These are phyloP conservation scores for Hyaloscypha finlandica DNA, from an alignment of 495 filamentous ascomycete species.

Conservation along the genomic window DNA sequence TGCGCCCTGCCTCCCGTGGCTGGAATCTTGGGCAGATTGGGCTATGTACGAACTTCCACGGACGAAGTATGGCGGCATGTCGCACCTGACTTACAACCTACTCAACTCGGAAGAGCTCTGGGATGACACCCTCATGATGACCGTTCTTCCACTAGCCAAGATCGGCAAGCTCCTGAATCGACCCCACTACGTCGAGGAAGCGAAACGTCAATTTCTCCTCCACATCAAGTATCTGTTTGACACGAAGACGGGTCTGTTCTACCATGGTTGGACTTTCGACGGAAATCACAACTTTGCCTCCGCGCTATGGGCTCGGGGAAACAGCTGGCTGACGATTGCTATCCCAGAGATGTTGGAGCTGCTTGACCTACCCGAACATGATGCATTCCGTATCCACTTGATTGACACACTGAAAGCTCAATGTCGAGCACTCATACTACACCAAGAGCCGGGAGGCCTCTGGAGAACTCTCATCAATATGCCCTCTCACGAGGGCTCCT, in stretches of 20 bases:
- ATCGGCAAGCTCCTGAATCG: conserved; percentile 66
- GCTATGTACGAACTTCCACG: conserved; percentile 70
- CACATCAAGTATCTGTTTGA: conserved; percentile 76
- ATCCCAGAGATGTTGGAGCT: conserved; percentile 74
- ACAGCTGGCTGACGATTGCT: conserved; percentile 70
- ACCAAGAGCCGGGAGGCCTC: conserved; percentile 58
- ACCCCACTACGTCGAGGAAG: conserved; percentile 69
- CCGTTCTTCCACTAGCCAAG: conserved; percentile 72
- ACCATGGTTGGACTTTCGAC: conserved; percentile 75
- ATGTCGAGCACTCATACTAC: conserved; percentile 54
- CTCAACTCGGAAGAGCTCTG: conserved; percentile 70
- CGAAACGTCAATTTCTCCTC: conserved; percentile 69
- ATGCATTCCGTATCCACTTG: conserved; percentile 63
- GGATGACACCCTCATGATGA: conserved; percentile 85
- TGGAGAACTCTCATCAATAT: conserved; percentile 72
- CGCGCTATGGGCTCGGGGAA: conserved; percentile 68
- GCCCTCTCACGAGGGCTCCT: conserved; percentile 58
- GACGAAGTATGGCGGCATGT: conserved; percentile 71
- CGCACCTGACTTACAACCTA: conserved; percentile 68
- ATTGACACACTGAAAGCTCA: conserved; percentile 63
- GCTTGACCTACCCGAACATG: conserved; percentile 53
- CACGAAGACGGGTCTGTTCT: conserved; percentile 65
- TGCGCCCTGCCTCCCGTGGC: conserved; percentile 62
- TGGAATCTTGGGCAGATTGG: conserved; percentile 77
- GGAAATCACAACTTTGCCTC: conserved; percentile 71